Percentiles rank a stretch among this genome's conserved stretches.
Evolutionary conservation across 768 basidiomycete species (phyloP).

Genomic region (Lactarius quietus): DNA sequence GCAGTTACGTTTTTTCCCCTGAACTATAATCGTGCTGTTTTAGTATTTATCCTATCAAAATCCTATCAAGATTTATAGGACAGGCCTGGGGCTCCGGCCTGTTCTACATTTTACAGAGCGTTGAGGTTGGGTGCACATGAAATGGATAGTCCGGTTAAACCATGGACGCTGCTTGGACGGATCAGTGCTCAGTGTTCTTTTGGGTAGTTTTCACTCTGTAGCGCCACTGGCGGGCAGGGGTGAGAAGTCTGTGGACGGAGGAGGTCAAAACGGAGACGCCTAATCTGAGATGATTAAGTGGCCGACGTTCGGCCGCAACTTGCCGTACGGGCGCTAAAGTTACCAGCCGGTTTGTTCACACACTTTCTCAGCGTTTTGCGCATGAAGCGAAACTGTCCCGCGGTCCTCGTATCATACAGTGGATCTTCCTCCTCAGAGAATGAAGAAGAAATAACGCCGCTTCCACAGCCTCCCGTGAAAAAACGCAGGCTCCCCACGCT

Average conservation of each 20-base stretch:
- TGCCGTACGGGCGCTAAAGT: not conserved
- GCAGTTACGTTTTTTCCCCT: not conserved
- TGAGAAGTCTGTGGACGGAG: no score
- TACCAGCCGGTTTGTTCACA: not conserved
- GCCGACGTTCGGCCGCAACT: not conserved
- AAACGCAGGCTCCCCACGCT: constrained; percentile 59
- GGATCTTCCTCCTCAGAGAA: constrained; percentile 15
- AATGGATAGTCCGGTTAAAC: no score
- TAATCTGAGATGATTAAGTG: no score
- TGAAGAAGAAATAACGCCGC: not conserved
- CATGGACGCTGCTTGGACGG: no score
- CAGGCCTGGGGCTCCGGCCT: no score
- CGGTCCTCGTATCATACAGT: constrained; percentile 18
- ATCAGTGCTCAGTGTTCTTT: no score
- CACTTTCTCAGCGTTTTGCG: not conserved
- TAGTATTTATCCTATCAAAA: not conserved
- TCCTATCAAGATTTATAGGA: no score
- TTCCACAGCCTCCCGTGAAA: constrained; percentile 29
- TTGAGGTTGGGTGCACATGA: no score
- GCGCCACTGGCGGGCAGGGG: no score
- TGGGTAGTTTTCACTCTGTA: no score
- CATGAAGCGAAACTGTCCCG: constrained; percentile 20
- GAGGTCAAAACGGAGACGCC: no score
- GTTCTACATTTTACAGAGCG: no score
- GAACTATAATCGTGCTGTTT: not conserved